Conservation (phyloP, 495 filamentous ascomycete species). For the Penicillium subrubescens region DNA sequence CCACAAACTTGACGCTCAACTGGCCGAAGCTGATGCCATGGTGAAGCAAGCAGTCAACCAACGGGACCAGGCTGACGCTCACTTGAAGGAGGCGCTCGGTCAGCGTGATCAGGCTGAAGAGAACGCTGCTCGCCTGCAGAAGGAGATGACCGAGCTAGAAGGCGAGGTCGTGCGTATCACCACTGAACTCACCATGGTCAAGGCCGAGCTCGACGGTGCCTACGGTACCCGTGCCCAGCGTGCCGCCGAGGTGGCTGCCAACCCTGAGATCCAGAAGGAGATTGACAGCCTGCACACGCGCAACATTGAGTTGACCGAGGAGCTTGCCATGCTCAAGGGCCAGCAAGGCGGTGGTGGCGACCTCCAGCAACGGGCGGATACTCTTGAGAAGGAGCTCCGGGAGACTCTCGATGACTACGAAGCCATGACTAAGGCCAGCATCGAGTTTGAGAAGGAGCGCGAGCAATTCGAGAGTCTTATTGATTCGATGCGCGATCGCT, state of each 20-base stretch:
- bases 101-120: conserved; percentile 41
- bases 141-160: conserved; percentile 74
- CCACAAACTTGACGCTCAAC: conserved; percentile 29
- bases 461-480: conserved; percentile 73
- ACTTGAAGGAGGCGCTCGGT: conserved; percentile 25
- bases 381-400: conserved; percentile 75
- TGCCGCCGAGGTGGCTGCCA: conserved; percentile 71
- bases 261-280: conserved; percentile 66
- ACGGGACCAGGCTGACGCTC: neutral
- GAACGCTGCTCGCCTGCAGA: conserved; percentile 54
- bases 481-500: conserved; percentile 69
- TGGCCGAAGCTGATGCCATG: too few relatives aligned
- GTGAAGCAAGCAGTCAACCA: neutral
- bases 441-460: conserved; percentile 85
- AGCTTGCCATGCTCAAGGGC: conserved; percentile 57
- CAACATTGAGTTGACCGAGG: conserved; percentile 60
- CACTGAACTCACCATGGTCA: conserved; percentile 88
- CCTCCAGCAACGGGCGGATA: conserved; percentile 58
- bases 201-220: conserved; percentile 92
- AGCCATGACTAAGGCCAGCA: conserved; percentile 78
- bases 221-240: conserved; percentile 79
- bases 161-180: conserved; percentile 81
- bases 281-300: conserved; percentile 62
- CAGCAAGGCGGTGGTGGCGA: conserved; percentile 46
- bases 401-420: conserved; percentile 86